Evolutionary conservation across 1,284 basidiomycete species (phyloP).

Genomic region (Macrocybe sp.): DNA sequence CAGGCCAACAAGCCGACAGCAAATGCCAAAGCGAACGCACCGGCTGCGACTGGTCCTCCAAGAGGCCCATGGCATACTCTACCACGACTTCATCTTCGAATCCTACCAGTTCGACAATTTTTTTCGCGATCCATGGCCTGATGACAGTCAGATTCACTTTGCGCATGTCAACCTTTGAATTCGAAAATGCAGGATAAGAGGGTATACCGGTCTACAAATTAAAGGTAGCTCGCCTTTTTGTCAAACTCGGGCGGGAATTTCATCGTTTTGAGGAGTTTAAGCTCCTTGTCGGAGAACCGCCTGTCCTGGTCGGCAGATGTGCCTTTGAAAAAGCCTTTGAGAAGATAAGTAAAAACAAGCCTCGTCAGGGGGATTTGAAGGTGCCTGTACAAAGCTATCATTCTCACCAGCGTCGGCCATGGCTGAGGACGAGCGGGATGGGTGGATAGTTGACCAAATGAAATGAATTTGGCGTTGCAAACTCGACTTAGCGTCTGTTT

Average conservation of each 20-base stretch:
- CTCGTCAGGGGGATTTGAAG: constrained; percentile 20
- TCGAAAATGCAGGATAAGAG: not conserved
- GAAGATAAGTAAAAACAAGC: constrained; percentile 16
- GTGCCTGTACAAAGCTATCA: constrained; percentile 11
- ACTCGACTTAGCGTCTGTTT: not conserved
- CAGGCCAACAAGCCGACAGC: too few relatives aligned
- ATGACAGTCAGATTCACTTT: constrained; percentile 91
- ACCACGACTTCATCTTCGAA: constrained; percentile 97
- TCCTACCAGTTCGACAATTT: constrained; percentile 84
- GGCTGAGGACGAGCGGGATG: constrained; percentile 4
- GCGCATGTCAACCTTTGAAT: constrained; percentile 80
- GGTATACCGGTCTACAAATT: not conserved
- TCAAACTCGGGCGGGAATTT: constrained; percentile 91
- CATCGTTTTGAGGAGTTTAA: constrained; percentile 81
- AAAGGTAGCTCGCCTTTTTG: constrained; percentile 59
- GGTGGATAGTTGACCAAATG: not conserved
- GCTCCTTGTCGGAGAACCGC: constrained; percentile 94
- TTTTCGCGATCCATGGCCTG: constrained; percentile 91
- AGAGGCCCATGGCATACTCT: constrained; percentile 90
- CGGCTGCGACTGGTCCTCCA: constrained; percentile 83
- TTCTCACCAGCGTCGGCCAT: constrained; percentile 57
- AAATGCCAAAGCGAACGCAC: constrained; percentile 39
- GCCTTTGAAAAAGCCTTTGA: constrained; percentile 79
- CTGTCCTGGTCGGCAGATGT: constrained; percentile 82
- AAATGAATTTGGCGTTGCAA: constrained; percentile 12